Evolutionary conservation across 2,329 filamentous ascomycete genomes (phyloP), one percentile per base, ranked within the genome.

Genomic region (Microcyclosporella mali): DNA sequence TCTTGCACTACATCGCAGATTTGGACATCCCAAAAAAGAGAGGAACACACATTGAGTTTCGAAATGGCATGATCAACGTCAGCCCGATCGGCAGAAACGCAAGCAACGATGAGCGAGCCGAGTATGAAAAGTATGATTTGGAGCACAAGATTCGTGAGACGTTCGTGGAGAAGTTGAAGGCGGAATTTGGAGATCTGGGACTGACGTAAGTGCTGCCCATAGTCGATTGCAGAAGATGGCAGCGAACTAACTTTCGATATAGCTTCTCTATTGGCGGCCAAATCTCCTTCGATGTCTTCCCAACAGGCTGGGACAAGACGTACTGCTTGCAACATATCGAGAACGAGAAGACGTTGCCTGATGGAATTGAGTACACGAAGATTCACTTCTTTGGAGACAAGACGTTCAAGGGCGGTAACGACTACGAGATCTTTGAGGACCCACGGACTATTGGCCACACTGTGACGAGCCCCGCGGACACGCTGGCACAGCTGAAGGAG

Each of bases 361-460:
- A 79, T 59, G 82, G 84, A 50, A 72, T 94, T 51, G 70, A 81
- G 17, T 97, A 90, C 74, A 86, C 80, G 56, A 90, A 79, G 33
- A 84, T 97, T 56, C 92, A 97, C 74, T 97, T 97, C 78, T 98
- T 97, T 60, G 92, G 92, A 53, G 92, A 98, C 76, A 98, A 97
- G 82, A 86, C 86, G 18, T 82, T 80, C 63, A 69, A 82, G 65
- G 90, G 92, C 51, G 92, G 92, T 49, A 98, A 97, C 66, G 92
- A 98, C 69, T 90, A 82, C 64, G 90, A 97, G 73, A 95, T 98
- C 63, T 97, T 84, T 68, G 74, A 70, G 53, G 90, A 97, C 64
- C 62, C 76, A 41, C 77, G 90, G 60, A 94, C 86, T 28, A 81
- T 84, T 47, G 92, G 92, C 2, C 92, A 98, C 69, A 74, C 82